Base-by-base conservation (phyloP, 23 red algal species). In the Gracilariopsis chorda region DNA sequence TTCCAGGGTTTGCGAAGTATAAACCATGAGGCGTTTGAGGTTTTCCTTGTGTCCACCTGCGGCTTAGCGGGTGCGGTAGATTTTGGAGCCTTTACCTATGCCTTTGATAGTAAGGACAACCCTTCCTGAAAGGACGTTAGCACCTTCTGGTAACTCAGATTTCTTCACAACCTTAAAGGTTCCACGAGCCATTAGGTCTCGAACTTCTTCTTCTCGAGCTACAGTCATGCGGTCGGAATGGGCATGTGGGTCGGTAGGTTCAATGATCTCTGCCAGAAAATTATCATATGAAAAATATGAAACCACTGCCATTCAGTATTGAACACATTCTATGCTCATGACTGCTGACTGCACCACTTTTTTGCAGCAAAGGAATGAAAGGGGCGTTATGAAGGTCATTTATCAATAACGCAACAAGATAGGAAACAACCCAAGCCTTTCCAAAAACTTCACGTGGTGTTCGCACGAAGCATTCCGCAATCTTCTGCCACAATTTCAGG, bases 151-250 rank as follows among this genome's bases (percentile, higher is more conserved):
- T 16, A 78, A 19, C 16, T 1, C 0, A 48, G 44, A 24, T 20
- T 78, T 78, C 32, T 17, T 24, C 20, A 78, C 48, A 20, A 78
- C 72, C 0, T 78, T 78, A 48, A 78, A 78, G 16, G 72, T 78
- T 17, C 43, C 16, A 20, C 17, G 33, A 0, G 16, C 72, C 13
- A 78, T 14, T 19, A 78, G 29, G 17, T 27, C 0, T 49, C 25
- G 13, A 13, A 78, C 39, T 39, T 43, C 0, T 78, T 43, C 16
- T 17, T 48, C 14, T 27, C 0, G 44, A 0, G 72, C 72, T 11
- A 13, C 36, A 43, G 29, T 48, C 72, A 27, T 78, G 19, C 48
- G 14, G n/a, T 19, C 19, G 12, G 43, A 49, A 0, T 19, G 16
- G 25, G 32, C 29, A 20, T 39, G 33, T 48, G 72, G 72, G 25